Base-by-base conservation (phyloP, 139 green algal species). In the Spirogloea muscicola region DNA sequence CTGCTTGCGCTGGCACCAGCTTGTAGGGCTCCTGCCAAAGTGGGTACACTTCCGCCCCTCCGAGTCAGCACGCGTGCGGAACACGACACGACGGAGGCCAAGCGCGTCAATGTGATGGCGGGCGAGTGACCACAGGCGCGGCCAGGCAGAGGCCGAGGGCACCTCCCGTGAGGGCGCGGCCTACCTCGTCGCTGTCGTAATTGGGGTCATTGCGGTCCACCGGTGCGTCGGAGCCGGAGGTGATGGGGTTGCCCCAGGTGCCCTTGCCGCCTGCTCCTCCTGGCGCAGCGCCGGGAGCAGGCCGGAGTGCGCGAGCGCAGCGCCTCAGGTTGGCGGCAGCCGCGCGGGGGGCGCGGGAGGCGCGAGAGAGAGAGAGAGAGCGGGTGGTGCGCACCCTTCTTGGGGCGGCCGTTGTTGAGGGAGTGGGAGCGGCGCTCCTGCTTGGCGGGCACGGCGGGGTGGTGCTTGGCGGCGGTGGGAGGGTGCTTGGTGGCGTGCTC, bases 181-280 rank as follows among this genome's bases (percentile, higher is more conserved):
- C 67, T 18, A 77, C 72, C 64, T 66, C 49, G 52, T 73, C 72
- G 48, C 41, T 55, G 48, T 80, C 72, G 9, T 80, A 80, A 0
- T 77, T 77, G 29, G 72, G 72, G 33, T 80, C 72, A 25, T 55
- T 77, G 13, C n/a, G 48, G 60, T 80, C 72, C 27, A 73, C 33
- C 46, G 34, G 38, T 27, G 42, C 39, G 25, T 76, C 64, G 57
- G 40, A 44, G 2, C 41, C 16, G 18, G 48, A 29, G 27, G 40
- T 38, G 27, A 76, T 31, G n/a, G 67, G 67, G 41, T 76, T 58
- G 46, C 67, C 67, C 67, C 67, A 76, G 27, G 67, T 68, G 7
- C 67, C 67, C 49, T 59, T 76, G 16, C 67, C 67, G 38, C 67
- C 67, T 18, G 33, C 46, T 18, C 67, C 67, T 29, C 49, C 67